Percentiles rank a stretch among this genome's conserved stretches.
Evolutionary conservation across 2,329 filamentous ascomycete species (phyloP).

Genomic region (Colletotrichum kahawae): DNA sequence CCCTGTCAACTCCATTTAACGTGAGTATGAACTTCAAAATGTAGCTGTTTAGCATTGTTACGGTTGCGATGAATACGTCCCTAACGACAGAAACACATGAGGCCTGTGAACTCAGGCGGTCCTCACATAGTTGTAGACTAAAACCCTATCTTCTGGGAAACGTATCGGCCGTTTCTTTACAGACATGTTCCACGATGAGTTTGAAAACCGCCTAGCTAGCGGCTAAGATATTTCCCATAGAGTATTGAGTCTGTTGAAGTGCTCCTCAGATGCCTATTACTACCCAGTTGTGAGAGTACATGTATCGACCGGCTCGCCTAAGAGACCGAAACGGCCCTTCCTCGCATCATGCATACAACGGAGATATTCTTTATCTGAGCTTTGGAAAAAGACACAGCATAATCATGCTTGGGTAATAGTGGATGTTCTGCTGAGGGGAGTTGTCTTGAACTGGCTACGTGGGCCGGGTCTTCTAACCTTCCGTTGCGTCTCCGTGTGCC

Average conservation of each 20-base stretch:
- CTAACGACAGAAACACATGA: neutral
- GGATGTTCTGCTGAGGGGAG: neutral
- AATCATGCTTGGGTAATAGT: neutral
- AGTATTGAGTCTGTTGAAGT: neutral
- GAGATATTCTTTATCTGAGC: rapidly evolving
- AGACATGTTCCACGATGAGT: neutral
- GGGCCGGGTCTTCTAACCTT: too few species aligned
- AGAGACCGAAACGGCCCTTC: neutral
- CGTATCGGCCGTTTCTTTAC: neutral
- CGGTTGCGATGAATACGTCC: neutral
- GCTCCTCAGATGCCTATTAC: neutral
- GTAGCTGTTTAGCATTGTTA: rapidly evolving
- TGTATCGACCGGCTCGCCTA: rapidly evolving
- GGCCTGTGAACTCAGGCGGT: rapidly evolving
- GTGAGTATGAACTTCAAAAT: rapidly evolving
- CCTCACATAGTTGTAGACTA: neutral
- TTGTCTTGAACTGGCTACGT: rapidly evolving
- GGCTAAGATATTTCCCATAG: neutral
- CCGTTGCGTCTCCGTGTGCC: too few species aligned
- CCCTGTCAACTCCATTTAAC: rapidly evolving
- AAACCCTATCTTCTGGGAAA: neutral
- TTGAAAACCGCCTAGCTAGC: too few species aligned
- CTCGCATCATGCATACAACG: neutral
- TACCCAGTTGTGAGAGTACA: neutral
- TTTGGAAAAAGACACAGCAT: neutral